Conservation (phyloP, 495 filamentous ascomycete genomes). For the Aspergillus asperescens region DNA sequence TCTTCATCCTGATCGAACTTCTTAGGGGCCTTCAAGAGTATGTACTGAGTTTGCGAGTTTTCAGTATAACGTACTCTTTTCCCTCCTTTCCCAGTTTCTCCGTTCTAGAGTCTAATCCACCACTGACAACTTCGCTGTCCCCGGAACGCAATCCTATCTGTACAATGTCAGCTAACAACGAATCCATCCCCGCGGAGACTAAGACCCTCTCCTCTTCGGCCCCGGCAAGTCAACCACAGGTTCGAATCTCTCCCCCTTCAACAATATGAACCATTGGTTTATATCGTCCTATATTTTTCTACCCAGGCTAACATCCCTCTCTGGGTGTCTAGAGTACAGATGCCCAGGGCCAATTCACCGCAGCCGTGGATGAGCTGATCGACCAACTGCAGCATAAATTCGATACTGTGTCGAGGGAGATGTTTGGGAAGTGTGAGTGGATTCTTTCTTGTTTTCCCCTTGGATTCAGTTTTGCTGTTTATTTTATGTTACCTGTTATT, state of each 20-base stretch:
- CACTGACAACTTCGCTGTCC: not conserved
- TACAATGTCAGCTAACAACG: constrained; percentile 2
- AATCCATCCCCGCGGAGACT: not conserved
- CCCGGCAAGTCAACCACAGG: not conserved
- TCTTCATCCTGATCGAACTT: no score
- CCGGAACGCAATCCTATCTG: not conserved
- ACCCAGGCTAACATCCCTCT: not conserved
- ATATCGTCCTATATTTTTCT: no score
- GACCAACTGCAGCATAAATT: constrained; percentile 82
- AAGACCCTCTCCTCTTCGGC: not conserved
- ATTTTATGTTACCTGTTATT: no score
- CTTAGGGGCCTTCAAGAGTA: no score
- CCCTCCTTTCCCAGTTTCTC: no score
- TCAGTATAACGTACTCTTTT: no score
- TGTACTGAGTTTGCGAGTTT: no score
- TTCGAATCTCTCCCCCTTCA: not conserved
- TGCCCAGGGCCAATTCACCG: constrained; percentile 60
- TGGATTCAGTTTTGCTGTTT: not conserved
- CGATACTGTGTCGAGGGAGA: constrained; percentile 68
- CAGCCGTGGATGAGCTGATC: constrained; percentile 77
- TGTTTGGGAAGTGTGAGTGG: constrained; percentile 78
- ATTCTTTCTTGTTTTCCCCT: not conserved
- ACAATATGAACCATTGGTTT: no score
- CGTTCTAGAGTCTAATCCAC: not conserved
- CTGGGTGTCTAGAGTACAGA: constrained; percentile 25